Evolutionary conservation across 352 stramenopile species (phyloP), one percentile per base, ranked within the genome.

Genomic region (Phytopythium vexans): DNA sequence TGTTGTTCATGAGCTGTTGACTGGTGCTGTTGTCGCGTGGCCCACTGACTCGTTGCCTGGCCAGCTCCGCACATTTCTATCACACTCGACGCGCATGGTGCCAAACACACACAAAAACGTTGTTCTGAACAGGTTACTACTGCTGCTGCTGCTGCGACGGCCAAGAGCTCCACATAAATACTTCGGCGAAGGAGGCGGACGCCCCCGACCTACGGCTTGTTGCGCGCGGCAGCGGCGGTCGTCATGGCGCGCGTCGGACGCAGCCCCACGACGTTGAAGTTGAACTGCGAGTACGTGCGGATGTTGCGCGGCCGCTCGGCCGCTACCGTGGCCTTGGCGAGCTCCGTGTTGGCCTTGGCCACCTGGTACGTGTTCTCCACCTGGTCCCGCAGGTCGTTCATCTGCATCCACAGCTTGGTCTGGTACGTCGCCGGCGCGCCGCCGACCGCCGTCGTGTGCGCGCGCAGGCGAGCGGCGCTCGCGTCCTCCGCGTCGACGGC

Each of bases 351-450:
- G 15, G 73, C 66, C 55, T 74, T 55, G 2, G 75, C 64, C 35
- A 84, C 72, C 54, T 87, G 72, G 63, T 87, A 88, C 56, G 80
- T 88, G 21, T 62, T 74, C 66, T 90, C 80, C 3, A 64, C 77
- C 16, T 74, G 68, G 56, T 69, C 68, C 46, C 74, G 80, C 46
- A 90, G 59, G 58, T 87, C 74, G 53, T 86, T 77, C 80, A 90
- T 88, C 56, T 87, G 80, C 60, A 78, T 67, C 65, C 74, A 80
- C 41, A 90, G 68, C 62, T 88, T 70, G 60, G 77, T 73, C 63
- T 90, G 74, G 49, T 87, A 84, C 49, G 58, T 45, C 27, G 12
- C 27, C 49, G 10, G 40, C 27, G 8, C 36, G 38, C 21, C 9
- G 49, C 48, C n/a, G 64, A 43, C 48, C 14, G 63, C 64, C 15